Evolutionary conservation across 2,329 filamentous ascomycete genomes (phyloP).

Genomic region (Xylaria sp.): DNA sequence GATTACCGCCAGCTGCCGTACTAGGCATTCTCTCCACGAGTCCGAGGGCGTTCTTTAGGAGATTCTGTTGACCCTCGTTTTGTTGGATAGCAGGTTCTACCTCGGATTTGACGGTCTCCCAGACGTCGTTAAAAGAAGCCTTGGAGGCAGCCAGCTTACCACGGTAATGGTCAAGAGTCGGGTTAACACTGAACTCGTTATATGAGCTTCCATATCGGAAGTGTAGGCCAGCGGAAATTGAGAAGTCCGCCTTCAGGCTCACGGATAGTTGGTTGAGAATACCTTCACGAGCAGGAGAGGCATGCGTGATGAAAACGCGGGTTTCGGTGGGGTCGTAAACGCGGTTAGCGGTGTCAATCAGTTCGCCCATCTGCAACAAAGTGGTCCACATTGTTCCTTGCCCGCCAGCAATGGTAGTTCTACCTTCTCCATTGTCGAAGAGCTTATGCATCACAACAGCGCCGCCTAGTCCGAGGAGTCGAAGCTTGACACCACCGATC

Average conservation of each 20-base stretch:
- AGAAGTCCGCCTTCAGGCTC: conserved; percentile 97
- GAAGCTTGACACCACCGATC: conserved; percentile 93
- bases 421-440: conserved; percentile 97
- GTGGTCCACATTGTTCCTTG: conserved; percentile 99
- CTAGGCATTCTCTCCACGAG: conserved; percentile 99
- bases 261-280: conserved; percentile 98
- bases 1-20: conserved; percentile 93
- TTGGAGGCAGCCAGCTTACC: conserved; percentile 98
- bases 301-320: conserved; percentile 94
- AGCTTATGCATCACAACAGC: conserved; percentile 99
- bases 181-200: conserved; percentile 99
- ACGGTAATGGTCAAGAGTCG: conserved; percentile 96
- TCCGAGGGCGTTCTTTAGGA: conserved; percentile 88
- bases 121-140: conserved; percentile 98
- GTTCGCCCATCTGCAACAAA: conserved; percentile 94
- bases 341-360: conserved; percentile 96
- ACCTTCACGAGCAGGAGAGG: conserved; percentile 94
- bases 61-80: conserved; percentile 92
- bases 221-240: conserved; percentile 94
- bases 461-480: conserved; percentile 90
- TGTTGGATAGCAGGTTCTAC: conserved; percentile 93
- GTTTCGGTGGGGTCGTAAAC: conserved; percentile 99
- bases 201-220: conserved; percentile 99
- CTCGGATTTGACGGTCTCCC: conserved; percentile 97
- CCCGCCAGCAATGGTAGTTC: conserved; percentile 96